phyloP scores from a whole-genome alignment of 23 red algal species.

The Gracilariopsis chorda region DNA sequence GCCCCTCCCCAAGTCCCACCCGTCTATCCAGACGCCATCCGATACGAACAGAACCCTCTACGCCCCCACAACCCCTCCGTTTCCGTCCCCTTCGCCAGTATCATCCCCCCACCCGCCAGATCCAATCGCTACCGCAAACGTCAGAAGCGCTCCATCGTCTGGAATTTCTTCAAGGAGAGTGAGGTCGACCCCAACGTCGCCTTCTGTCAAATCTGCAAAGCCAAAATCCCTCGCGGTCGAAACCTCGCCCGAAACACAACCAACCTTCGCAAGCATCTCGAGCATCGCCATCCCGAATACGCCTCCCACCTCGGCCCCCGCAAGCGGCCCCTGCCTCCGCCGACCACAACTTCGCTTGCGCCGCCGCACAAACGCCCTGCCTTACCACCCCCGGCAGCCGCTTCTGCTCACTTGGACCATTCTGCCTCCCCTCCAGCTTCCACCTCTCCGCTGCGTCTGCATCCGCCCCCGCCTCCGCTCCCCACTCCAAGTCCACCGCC shows the following conservation, averaged over 20 bases:
- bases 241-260: conserved; percentile 57
- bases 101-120: neutral
- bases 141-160: conserved; percentile 44
- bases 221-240: neutral
- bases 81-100: neutral
- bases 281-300: conserved; percentile 27
- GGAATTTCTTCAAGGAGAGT: conserved; percentile 61
- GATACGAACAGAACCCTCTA: too few relatives aligned
- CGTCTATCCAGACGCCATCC: too few relatives aligned
- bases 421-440: neutral
- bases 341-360: neutral
- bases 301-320: neutral
- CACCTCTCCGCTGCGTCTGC: neutral
- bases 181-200: conserved; percentile 19
- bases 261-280: conserved; percentile 44
- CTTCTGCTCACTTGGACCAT: neutral
- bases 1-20: neutral
- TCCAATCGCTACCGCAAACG: too few relatives aligned
- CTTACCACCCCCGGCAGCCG: neutral
- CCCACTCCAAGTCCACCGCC: neutral
- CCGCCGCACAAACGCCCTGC: neutral
- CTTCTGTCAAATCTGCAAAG: conserved; percentile 24
- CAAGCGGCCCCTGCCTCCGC: neutral
- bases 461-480: neutral
- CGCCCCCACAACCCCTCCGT: neutral